A percentile compares a stretch with the other conserved stretches of the same genome.
Conservation (phyloP, 176 grass and related monocot species). For the Neostapfia colusana region DNA sequence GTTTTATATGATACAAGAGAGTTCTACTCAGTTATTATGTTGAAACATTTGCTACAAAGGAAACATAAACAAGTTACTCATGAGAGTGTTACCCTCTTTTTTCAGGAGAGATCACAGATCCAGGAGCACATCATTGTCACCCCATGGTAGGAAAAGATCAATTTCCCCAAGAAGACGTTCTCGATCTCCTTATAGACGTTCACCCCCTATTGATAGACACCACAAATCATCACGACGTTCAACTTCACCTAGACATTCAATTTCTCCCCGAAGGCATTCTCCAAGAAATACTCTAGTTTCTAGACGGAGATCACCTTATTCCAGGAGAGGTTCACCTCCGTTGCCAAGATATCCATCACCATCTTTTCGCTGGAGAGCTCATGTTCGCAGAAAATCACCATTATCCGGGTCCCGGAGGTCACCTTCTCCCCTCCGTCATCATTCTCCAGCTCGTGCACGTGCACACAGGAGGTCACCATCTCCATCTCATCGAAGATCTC, state of each 20-base stretch:
- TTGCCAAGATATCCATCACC: slow-evolving; percentile 53
- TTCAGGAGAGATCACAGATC: slow-evolving; percentile 53
- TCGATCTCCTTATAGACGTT: slow-evolving; percentile 47
- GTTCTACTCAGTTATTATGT: neutral
- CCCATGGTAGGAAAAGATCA: slow-evolving; percentile 41
- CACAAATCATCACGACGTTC: slow-evolving; percentile 46
- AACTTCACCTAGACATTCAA: slow-evolving; percentile 55
- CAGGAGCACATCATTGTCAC: slow-evolving; percentile 60
- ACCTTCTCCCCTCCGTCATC: slow-evolving; percentile 45
- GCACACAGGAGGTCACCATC: slow-evolving; percentile 56
- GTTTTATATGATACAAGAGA: neutral
- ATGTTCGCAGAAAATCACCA: slow-evolving; percentile 60
- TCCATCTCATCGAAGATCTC: slow-evolving; percentile 50
- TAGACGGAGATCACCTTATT: slow-evolving; percentile 58
- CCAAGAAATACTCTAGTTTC: slow-evolving; percentile 41
- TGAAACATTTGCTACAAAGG: neutral
- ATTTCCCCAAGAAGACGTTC: slow-evolving; percentile 63
- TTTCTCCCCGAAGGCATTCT: slow-evolving; percentile 63
- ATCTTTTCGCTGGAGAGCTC: slow-evolving; percentile 42
- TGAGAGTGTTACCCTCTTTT: slow-evolving; percentile 3
- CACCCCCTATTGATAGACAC: slow-evolving; percentile 45
- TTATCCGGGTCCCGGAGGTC: slow-evolving; percentile 43
- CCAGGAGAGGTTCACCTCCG: slow-evolving; percentile 46
- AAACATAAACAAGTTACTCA: slow-evolving; percentile 12
- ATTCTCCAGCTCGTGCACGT: slow-evolving; percentile 57